A percentile compares a stretch with the other conserved stretches of the same genome.
Conservation (phyloP, 169 alveolate genomes). For the Pseudocohnilembus persalinus region DNA sequence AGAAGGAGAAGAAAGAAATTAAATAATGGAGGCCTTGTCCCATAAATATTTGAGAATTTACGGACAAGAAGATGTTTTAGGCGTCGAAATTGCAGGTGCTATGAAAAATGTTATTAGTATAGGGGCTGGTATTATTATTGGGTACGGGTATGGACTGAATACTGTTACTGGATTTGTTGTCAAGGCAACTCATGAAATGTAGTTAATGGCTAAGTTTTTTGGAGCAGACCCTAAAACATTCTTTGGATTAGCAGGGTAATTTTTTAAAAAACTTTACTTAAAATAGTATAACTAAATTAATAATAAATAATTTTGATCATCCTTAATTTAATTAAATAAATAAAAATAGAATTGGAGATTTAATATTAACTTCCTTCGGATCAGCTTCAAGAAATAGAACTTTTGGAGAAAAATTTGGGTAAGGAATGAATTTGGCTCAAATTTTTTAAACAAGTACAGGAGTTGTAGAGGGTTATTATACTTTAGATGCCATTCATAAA, state of each 20-base stretch:
- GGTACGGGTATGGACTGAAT: slow-evolving; percentile 40
- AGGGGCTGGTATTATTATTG: slow-evolving; percentile 42
- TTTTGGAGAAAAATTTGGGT: slow-evolving; percentile 40
- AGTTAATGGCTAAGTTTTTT: slow-evolving; percentile 30
- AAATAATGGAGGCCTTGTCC: slow-evolving; percentile 14
- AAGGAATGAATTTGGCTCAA: slow-evolving; percentile 30
- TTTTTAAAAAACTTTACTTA: too few relatives aligned
- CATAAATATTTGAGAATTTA: slow-evolving; percentile 27
- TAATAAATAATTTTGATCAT: too few relatives aligned
- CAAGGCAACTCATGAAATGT: slow-evolving; percentile 38
- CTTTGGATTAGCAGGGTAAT: slow-evolving; percentile 32
- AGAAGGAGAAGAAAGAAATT: slow-evolving; percentile 4
- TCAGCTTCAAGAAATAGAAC: slow-evolving; percentile 39
- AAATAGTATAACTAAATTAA: too few relatives aligned
- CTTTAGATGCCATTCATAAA: slow-evolving; percentile 33
- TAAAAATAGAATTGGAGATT: slow-evolving; percentile 30
- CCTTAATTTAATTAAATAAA: too few relatives aligned
- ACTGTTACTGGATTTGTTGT: slow-evolving; percentile 32
- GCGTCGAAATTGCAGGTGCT: slow-evolving; percentile 50
- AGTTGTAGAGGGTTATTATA: slow-evolving; percentile 44
- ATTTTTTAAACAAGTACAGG: slow-evolving; percentile 34
- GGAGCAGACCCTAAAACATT: slow-evolving; percentile 42
- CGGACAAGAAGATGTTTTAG: slow-evolving; percentile 34
- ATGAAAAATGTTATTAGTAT: slow-evolving; percentile 37
- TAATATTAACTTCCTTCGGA: slow-evolving; percentile 44